Evolutionary conservation across 2,329 filamentous ascomycete genomes (phyloP).

Genomic region (Sporothrix dimorphospora): DNA sequence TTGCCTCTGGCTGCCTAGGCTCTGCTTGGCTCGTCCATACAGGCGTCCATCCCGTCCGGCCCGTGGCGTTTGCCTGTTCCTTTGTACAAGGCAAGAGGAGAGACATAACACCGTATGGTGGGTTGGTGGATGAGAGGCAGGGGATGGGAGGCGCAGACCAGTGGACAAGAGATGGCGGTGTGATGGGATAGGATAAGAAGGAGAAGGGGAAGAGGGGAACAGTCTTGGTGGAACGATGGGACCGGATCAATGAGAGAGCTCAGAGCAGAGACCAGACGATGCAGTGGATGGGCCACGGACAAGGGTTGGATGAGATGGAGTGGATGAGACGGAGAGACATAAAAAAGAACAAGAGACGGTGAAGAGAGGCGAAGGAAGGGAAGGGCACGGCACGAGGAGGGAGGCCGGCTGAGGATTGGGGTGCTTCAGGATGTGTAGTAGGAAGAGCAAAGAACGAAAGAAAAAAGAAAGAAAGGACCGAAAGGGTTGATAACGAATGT

Average conservation of each 20-base stretch:
- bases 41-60: slow-evolving; percentile 10
- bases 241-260: neutral
- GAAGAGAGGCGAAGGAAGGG: neutral
- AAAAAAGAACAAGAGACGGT: neutral
- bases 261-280: neutral
- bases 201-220: no score
- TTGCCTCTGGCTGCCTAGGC: neutral
- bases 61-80: slow-evolving; percentile 21
- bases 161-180: slow-evolving; percentile 25
- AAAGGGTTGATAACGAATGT: neutral
- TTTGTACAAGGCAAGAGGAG: neutral
- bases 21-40: neutral
- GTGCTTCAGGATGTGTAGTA: neutral
- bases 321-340: neutral
- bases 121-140: neutral
- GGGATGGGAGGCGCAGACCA: neutral
- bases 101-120: neutral
- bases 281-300: neutral
- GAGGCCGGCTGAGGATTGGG: neutral
- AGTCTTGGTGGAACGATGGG: slow-evolving; percentile 7
- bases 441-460: neutral
- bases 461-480: neutral
- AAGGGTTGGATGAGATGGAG: neutral
- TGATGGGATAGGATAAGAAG: slow-evolving; percentile 6
- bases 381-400: neutral